These are phyloP conservation scores for Fusarium sp. DNA, from an alignment of 2,329 filamentous ascomycete species.

Conservation along the genomic window DNA sequence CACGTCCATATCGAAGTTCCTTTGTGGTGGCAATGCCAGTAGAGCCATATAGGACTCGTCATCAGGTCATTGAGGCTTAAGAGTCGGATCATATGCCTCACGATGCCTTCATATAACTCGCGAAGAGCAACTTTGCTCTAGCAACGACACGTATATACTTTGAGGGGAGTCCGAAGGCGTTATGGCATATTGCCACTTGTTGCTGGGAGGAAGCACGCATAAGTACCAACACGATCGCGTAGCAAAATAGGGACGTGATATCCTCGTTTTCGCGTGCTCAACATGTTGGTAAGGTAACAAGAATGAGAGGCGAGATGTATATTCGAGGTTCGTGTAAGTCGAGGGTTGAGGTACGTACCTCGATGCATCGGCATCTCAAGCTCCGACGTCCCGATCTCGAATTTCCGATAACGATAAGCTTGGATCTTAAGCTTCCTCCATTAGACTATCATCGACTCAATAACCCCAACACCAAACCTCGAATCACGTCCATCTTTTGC, in stretches of 20 bases:
- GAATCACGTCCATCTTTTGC: neutral
- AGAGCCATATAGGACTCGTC: neutral
- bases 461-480: neutral
- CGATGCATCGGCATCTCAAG: conserved; percentile 18
- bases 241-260: no score
- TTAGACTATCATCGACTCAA: neutral
- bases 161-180: neutral
- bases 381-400: conserved; percentile 31
- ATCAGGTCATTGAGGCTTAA: neutral
- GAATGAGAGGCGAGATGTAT: neutral
- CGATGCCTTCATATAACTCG: neutral
- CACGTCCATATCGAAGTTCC: neutral
- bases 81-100: neutral
- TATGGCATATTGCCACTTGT: neutral
- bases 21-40: neutral
- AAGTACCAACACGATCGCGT: no score
- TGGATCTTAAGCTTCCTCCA: conserved; percentile 15
- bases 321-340: conserved; percentile 4
- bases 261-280: neutral
- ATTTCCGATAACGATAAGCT: conserved; percentile 34
- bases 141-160: neutral
- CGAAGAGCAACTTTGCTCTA: conserved; percentile 6
- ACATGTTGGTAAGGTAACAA: neutral
- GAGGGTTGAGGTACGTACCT: neutral
- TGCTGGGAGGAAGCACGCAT: neutral